Conservation (phyloP, 345 rosid species). For the Balakata baccata region DNA sequence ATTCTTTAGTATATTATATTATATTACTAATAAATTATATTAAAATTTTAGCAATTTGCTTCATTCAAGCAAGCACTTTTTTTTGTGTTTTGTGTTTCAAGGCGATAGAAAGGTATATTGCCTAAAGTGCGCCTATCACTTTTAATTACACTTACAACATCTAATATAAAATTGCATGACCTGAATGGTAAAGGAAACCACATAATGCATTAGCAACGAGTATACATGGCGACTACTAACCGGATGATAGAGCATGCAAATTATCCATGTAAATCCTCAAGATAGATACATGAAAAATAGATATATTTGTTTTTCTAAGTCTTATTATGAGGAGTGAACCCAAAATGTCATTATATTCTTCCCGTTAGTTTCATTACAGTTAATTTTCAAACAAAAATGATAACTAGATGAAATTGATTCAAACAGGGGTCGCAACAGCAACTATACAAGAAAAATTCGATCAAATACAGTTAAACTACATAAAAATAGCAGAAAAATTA, state of each 20-base stretch:
- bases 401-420: neutral
- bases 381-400: neutral
- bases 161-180: neutral
- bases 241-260: neutral
- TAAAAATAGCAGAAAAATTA: slow-evolving; percentile 19
- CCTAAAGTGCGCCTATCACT: no score
- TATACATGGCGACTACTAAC: neutral
- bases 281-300: neutral
- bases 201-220: neutral
- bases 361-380: neutral
- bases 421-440: neutral
- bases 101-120: no score
- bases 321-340: neutral
- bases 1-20: no score
- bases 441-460: neutral
- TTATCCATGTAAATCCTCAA: neutral
- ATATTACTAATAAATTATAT: no score
- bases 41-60: no score
- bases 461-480: neutral
- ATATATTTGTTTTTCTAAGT: neutral
- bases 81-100: no score
- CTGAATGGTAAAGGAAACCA: neutral
- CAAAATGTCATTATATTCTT: neutral
- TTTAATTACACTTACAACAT: no score
- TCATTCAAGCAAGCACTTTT: no score